Conservation (phyloP, 163 green algal genomes). For the Volvox carteri region DNA sequence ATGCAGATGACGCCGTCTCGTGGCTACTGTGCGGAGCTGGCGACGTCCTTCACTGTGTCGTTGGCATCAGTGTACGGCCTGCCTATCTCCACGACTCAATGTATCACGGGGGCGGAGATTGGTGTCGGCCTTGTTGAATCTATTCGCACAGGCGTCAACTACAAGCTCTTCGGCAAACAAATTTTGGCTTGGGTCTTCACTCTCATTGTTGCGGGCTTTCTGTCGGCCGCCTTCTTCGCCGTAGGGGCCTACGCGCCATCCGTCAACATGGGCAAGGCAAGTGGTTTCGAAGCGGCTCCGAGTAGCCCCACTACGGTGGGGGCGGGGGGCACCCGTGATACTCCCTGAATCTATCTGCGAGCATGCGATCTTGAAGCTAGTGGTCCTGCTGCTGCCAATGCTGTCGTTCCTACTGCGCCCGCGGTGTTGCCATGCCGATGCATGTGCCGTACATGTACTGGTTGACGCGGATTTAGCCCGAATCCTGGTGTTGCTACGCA, state of each 20-base stretch:
- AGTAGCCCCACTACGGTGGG: too few relatives aligned
- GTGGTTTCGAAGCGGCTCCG: too few relatives aligned
- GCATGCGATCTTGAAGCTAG: too few relatives aligned
- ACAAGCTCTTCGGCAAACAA: conserved; percentile 57
- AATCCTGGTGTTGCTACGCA: too few relatives aligned
- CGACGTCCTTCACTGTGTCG: conserved; percentile 71
- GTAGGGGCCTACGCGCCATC: not conserved
- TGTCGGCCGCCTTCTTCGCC: conserved; percentile 30
- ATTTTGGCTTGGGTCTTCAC: conserved; percentile 63
- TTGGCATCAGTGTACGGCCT: conserved; percentile 77
- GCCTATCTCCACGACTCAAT: conserved; percentile 86
- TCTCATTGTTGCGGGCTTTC: conserved; percentile 48
- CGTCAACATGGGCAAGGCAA: conserved; percentile 41
- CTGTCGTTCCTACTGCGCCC: too few relatives aligned
- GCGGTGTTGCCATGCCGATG: too few relatives aligned
- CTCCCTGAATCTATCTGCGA: too few relatives aligned
- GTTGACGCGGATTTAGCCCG: too few relatives aligned
- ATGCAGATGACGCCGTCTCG: conserved; percentile 74
- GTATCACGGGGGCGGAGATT: conserved; percentile 69
- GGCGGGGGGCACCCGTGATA: too few relatives aligned
- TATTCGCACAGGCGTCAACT: conserved; percentile 44
- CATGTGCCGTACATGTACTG: too few relatives aligned
- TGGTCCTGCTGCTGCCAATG: too few relatives aligned
- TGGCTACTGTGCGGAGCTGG: conserved; percentile 80
- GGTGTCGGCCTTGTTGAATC: conserved; percentile 62